Percentiles rank a stretch among this genome's conserved stretches.
Evolutionary conservation across 345 rosid genomes (phyloP).

Genomic region (Populus ilicifolia): DNA sequence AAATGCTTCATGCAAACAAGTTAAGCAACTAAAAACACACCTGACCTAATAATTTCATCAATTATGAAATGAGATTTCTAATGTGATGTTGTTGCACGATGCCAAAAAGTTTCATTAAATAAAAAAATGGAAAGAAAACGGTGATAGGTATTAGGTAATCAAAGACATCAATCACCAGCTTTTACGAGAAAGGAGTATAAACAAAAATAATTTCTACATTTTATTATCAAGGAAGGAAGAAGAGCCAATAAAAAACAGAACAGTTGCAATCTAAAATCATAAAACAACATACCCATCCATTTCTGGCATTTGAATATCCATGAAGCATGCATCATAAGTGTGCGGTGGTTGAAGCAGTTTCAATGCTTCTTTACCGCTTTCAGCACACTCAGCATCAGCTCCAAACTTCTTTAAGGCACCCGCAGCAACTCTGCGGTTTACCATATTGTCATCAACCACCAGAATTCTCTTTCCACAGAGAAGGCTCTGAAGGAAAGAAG

Average conservation of each 20-base stretch:
- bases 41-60: not conserved
- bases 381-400: slow-evolving; percentile 81
- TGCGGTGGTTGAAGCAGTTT: slow-evolving; percentile 75
- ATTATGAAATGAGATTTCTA: not conserved
- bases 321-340: slow-evolving; percentile 87
- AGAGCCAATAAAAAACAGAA: not conserved
- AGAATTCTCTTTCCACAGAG: slow-evolving; percentile 77
- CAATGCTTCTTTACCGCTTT: slow-evolving; percentile 79
- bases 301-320: slow-evolving; percentile 99
- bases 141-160: not conserved
- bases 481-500: slow-evolving; percentile 46
- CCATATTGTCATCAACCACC: slow-evolving; percentile 88
- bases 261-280: not conserved
- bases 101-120: not conserved
- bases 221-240: not conserved
- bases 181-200: not conserved
- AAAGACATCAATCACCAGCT: not conserved
- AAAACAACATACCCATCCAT: slow-evolving; percentile 80
- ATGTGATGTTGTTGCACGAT: not conserved
- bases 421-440: slow-evolving; percentile 88
- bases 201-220: not conserved
- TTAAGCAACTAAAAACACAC: not conserved
- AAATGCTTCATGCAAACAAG: not conserved
- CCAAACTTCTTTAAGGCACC: slow-evolving; percentile 96
- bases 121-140: not conserved